Evolutionary conservation across 2,329 filamentous ascomycete species (phyloP), one percentile per base, ranked within the genome.

Genomic region (Penicillium freii): DNA sequence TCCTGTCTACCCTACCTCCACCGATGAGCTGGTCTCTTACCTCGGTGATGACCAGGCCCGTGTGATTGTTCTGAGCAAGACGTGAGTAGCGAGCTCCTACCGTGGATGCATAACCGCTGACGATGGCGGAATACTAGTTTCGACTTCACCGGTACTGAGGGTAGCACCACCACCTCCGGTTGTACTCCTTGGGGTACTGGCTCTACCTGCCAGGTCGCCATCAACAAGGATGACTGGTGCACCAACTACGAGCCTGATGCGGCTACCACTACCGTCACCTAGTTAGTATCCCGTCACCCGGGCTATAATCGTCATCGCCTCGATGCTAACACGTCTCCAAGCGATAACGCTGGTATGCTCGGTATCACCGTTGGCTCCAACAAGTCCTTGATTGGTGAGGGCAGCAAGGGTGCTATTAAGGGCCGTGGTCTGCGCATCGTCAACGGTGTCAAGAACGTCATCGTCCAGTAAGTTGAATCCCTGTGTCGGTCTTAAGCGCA

Each of bases 151-250:
- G 52, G 44, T 13, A 47, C 52, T 0, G 56, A 58, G n/a, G 56
- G 56, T 2, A 51, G n/a, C 3, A 44, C 52, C 19, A 51, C 42
- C 1, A 43, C 31, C 9, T 31, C 46, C 6, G 56, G 53, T 42
- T 58, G 56, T 21, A 33, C 39, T 38, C 49, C 56, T 21, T 58
- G 51, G 52, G 56, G 56, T 21, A 51, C 46, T 29, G 56, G 34
- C 21, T 40, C 53, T 17, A 11, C 2, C 34, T 59, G 57, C 40
- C 57, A 59, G 50, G 46, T 45, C 27, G 54, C 54, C 4, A 59
- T 59, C 33, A 51, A 55, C 39, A 49, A 59, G 36, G 48, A 56
- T 5, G 48, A 59, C 48, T 59, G 57, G 38, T 55, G 57, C 39
- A 44, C 43, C 19, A 54, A 54, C 43, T 54, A 54, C 25, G 8